Evolutionary conservation across 345 rosid genomes (phyloP), one percentile per base, ranked within the genome.

Genomic region (Hypericum perforatum): DNA sequence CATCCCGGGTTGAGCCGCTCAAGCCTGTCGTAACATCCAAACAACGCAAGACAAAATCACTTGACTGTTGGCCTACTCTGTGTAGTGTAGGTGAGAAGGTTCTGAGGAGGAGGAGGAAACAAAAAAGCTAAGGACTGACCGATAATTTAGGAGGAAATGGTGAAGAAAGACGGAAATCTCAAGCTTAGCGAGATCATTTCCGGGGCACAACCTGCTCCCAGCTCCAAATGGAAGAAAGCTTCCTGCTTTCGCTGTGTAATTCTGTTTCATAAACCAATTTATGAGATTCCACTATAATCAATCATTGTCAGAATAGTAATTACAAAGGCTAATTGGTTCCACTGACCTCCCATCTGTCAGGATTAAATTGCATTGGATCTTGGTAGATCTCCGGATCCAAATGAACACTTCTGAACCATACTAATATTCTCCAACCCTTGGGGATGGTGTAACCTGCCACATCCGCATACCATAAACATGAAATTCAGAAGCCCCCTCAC

Each of bases 271-370:
- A 9, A n/a, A 59, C 42, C 57, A 46, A 13, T 6, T 5, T 13
- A 16, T 6, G 4, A 5, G 9, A 46, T 46, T 12, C 16, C 29
- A 37, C 16, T 45, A 62, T 14, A 41, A 14, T n/a, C 48, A 47
- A 59, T 56, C 29, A 7, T 11, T 41, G 29, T 46, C 7, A 48
- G 14, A 8, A 8, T 16, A n/a, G 6, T 7, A 59, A 14, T 22
- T 11, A 15, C 11, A 9, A 46, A 11, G 29, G 9, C 16, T n/a
- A 5, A 16, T 37, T 5, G 15, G n/a, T n/a, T n/a, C n/a, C n/a
- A 64, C 82, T 69, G 62, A 90, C 97, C 63, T 90, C 80, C 96
- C 96, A 90, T 80, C 96, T 70, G 7, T 83, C 74, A 60, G 97
- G 97, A 70, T 86, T 64, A 49, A 86, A 90, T 45, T 73, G 71